These are phyloP conservation scores for Alloteropsis angusta DNA, from an alignment of 202 grass and related monocot species.

Conservation along the genomic window DNA sequence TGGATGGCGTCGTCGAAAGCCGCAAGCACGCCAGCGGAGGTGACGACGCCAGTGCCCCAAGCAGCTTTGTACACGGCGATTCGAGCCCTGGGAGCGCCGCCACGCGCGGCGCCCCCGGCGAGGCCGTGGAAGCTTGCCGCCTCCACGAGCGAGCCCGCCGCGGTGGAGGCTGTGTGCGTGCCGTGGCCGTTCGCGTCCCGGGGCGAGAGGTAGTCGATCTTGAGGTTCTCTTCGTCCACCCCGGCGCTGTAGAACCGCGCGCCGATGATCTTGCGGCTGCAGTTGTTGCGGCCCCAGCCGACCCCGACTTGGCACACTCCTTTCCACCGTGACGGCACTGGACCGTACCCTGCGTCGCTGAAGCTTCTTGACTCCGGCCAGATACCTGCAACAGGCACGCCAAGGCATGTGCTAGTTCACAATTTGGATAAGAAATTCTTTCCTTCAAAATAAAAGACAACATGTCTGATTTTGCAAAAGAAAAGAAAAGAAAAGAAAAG, in stretches of 20 bases:
- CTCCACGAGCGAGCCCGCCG: constrained; percentile 2
- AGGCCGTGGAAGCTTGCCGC: not conserved
- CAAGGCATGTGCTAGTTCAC: too few species aligned
- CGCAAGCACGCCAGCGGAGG: not conserved
- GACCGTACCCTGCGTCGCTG: constrained; percentile 40
- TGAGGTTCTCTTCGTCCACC: not conserved
- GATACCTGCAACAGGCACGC: not conserved
- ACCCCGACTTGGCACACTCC: constrained; percentile 34
- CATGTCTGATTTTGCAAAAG: too few species aligned
- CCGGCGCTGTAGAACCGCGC: not conserved
- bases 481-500: too few species aligned
- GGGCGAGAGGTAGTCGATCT: not conserved
- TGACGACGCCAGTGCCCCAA: not conserved
- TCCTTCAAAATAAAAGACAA: too few species aligned
- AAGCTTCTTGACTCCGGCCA: constrained; percentile 32
- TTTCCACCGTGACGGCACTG: constrained; percentile 48
- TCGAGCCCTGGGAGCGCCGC: constrained; percentile 29
- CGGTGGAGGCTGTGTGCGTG: constrained; percentile 4
- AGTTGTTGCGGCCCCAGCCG: constrained; percentile 10
- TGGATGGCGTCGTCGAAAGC: constrained; percentile 38
- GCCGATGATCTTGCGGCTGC: constrained; percentile 58
- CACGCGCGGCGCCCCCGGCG: not conserved
- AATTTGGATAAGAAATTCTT: too few species aligned
- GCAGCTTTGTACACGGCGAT: constrained; percentile 29
- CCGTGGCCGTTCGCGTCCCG: not conserved